Conservation (phyloP, 495 filamentous ascomycete genomes). For the Hypomontagnella monticulosa region DNA sequence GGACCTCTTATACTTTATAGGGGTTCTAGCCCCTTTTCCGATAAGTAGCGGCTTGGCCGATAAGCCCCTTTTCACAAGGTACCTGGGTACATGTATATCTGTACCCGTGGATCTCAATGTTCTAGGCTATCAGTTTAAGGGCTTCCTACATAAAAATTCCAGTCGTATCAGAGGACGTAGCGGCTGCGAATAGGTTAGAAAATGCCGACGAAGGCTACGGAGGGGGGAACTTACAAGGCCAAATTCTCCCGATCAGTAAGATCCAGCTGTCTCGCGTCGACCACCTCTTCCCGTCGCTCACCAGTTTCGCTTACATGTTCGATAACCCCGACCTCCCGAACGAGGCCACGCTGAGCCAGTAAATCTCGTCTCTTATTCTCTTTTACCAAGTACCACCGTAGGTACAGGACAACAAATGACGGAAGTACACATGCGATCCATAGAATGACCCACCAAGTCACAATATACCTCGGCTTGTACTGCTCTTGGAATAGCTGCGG, state of each 20-base stretch:
- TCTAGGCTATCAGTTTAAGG: too few species aligned
- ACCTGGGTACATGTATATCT: too few species aligned
- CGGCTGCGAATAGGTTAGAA: conserved; percentile 22
- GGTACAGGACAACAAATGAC: conserved; percentile 41
- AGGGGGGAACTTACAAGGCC: conserved; percentile 47
- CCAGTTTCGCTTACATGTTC: conserved; percentile 48
- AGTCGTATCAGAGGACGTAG: conserved; percentile 19
- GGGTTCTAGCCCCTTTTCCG: too few species aligned
- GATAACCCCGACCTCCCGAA: conserved; percentile 47
- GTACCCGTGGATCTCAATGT: too few species aligned
- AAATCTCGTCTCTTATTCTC: conserved; percentile 52
- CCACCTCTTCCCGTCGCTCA: conserved; percentile 44
- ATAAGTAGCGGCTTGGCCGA: too few species aligned
- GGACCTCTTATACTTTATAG: too few species aligned
- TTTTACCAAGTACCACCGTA: conserved; percentile 41
- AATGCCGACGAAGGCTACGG: not conserved
- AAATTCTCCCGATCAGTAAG: conserved; percentile 56
- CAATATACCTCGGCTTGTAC: conserved; percentile 51
- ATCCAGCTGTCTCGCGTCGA: conserved; percentile 54
- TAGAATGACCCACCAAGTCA: conserved; percentile 55
- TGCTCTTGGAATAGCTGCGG: conserved; percentile 49
- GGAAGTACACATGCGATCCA: conserved; percentile 45
- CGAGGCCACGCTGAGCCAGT: conserved; percentile 31
- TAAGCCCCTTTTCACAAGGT: too few species aligned
- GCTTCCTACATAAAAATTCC: too few species aligned